Evolutionary conservation across 805 yeast species (phyloP).

Genomic region (Candida dajiaensis): DNA sequence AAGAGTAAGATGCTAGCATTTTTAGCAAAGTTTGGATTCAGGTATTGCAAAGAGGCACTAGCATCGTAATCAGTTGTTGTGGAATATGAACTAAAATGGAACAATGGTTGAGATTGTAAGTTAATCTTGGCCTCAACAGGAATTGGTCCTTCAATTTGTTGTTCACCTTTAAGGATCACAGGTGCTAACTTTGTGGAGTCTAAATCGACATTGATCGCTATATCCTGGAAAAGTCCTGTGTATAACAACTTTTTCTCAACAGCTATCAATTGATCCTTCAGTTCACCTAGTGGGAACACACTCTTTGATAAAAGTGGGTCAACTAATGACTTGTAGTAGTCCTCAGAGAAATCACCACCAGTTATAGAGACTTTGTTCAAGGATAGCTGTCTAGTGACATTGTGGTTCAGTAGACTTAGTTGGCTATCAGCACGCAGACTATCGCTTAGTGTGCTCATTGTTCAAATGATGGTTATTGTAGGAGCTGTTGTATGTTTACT

Average conservation of each 20-base stretch:
- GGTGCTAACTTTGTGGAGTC: conserved; percentile 19
- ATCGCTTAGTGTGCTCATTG: neutral
- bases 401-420: conserved; percentile 9
- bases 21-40: conserved; percentile 46
- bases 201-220: conserved; percentile 36
- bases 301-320: conserved; percentile 32
- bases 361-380: conserved; percentile 15
- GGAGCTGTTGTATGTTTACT: neutral
- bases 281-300: conserved; percentile 32
- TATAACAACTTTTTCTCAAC: conserved; percentile 32
- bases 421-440: conserved; percentile 1
- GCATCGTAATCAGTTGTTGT: conserved; percentile 30
- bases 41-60: conserved; percentile 27
- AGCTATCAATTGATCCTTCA: conserved; percentile 29
- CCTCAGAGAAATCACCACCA: conserved; percentile 33
- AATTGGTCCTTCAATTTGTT: conserved; percentile 22
- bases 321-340: conserved; percentile 41
- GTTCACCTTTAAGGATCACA: conserved; percentile 9
- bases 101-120: conserved; percentile 30
- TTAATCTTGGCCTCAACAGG: conserved; percentile 41
- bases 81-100: conserved; percentile 28
- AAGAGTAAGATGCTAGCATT: conserved; percentile 48
- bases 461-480: neutral
- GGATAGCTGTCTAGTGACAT: conserved; percentile 17
- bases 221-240: conserved; percentile 40